Percentiles rank a stretch among this genome's conserved stretches.
These are phyloP conservation scores for Calocera cornea DNA, from an alignment of 768 basidiomycete species.

Conservation along the genomic window DNA sequence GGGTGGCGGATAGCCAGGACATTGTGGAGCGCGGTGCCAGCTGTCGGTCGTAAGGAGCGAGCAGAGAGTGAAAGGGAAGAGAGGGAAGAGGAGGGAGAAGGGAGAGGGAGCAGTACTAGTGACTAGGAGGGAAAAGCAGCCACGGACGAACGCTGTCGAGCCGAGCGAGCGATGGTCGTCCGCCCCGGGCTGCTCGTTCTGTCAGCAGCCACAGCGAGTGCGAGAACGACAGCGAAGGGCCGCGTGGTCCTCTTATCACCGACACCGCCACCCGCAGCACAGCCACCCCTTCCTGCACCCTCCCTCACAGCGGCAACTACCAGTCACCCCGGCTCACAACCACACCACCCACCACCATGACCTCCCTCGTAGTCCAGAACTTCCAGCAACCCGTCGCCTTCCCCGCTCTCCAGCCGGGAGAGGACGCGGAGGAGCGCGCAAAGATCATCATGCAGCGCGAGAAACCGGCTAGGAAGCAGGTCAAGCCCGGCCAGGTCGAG, in stretches of 20 bases:
- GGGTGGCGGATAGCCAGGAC: neutral
- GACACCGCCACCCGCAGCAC: neutral
- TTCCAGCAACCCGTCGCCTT: neutral
- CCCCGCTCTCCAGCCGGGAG: neutral
- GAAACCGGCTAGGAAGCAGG: conserved; percentile 87
- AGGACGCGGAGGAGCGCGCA: neutral
- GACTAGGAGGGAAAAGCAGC: neutral
- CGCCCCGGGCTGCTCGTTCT: too few relatives aligned
- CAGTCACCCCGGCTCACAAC: neutral
- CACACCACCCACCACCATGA: neutral
- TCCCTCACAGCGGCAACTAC: neutral
- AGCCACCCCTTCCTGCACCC: neutral
- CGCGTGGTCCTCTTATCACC: neutral
- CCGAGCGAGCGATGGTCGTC: neutral
- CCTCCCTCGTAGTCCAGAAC: neutral
- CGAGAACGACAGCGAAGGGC: neutral
- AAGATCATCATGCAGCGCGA: neutral
- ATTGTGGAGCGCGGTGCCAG: neutral
- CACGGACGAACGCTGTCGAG: neutral
- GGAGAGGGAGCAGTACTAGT: neutral
- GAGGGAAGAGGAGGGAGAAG: neutral
- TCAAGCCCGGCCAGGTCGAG: conserved; percentile 78
- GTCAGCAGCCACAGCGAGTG: neutral
- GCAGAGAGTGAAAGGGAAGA: neutral
- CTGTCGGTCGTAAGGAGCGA: too few relatives aligned